Evolutionary conservation across 192 early-diverging fungal species (phyloP).

Genomic region (Coemansia sp.): DNA sequence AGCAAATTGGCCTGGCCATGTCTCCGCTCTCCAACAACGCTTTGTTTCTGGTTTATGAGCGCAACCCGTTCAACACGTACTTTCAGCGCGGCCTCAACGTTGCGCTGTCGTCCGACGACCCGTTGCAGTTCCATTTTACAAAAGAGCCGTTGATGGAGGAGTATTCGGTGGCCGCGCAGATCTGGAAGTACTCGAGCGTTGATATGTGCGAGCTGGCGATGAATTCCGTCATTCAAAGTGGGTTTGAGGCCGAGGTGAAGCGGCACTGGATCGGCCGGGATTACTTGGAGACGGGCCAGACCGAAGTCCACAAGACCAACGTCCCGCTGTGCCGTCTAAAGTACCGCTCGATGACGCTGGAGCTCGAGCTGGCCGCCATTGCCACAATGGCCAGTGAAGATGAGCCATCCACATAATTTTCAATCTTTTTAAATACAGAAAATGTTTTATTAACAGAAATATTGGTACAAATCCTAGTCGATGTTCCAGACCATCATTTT

Average conservation of each 20-base stretch:
- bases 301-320: slow-evolving; percentile 87
- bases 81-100: slow-evolving; percentile 95
- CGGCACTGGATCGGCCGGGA: slow-evolving; percentile 83
- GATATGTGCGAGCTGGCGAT: slow-evolving; percentile 96
- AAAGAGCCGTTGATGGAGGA: slow-evolving; percentile 97
- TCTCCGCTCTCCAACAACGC: slow-evolving; percentile 96
- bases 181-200: slow-evolving; percentile 86
- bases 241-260: slow-evolving; percentile 87
- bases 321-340: slow-evolving; percentile 84
- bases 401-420: no score
- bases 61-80: slow-evolving; percentile 86
- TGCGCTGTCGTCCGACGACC: slow-evolving; percentile 91
- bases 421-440: neutral
- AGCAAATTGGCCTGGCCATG: slow-evolving; percentile 97
- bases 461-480: neutral
- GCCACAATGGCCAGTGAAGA: slow-evolving; percentile 19
- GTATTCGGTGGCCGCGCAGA: slow-evolving; percentile 93
- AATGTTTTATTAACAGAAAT: slow-evolving; percentile 2
- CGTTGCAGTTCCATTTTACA: slow-evolving; percentile 95
- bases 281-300: slow-evolving; percentile 73
- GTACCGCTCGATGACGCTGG: slow-evolving; percentile 81
- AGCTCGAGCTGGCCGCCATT: slow-evolving; percentile 66
- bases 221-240: slow-evolving; percentile 86
- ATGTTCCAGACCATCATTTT: slow-evolving; percentile 55
- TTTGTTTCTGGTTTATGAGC: slow-evolving; percentile 87